Evolutionary conservation across 768 basidiomycete species (phyloP).

Genomic region (Phylloporus arenicola): DNA sequence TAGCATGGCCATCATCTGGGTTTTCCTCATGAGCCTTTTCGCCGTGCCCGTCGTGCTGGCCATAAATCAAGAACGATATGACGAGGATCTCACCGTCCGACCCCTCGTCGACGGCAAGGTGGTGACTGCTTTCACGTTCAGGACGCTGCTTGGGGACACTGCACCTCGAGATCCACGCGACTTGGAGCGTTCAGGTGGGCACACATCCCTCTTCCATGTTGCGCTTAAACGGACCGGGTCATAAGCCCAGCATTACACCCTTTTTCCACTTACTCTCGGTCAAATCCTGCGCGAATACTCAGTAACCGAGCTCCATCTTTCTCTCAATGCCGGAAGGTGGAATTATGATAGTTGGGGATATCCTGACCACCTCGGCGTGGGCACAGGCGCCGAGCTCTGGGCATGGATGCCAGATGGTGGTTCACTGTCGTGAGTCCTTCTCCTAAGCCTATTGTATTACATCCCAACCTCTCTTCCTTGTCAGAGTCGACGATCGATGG

Average conservation of each 20-base stretch:
- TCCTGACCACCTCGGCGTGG: slow-evolving; percentile 69
- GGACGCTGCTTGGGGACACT: slow-evolving; percentile 50
- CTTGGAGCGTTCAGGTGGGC: slow-evolving; percentile 41
- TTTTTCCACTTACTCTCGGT: slow-evolving; percentile 83
- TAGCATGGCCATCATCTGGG: not conserved
- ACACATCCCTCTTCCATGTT: slow-evolving; percentile 21
- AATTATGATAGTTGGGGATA: slow-evolving; percentile 79
- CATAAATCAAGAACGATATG: slow-evolving; percentile 30
- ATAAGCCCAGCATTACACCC: slow-evolving; percentile 76
- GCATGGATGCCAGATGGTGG: slow-evolving; percentile 82
- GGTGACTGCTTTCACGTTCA: slow-evolving; percentile 75
- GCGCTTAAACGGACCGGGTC: not conserved
- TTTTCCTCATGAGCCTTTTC: slow-evolving; percentile 7
- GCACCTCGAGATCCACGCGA: slow-evolving; percentile 52
- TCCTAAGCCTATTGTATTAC: not conserved
- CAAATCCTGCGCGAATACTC: slow-evolving; percentile 83
- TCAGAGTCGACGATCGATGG: slow-evolving; percentile 76
- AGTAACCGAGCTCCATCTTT: slow-evolving; percentile 83
- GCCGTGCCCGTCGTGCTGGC: slow-evolving; percentile 2
- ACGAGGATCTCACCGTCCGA: slow-evolving; percentile 48
- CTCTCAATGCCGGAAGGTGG: slow-evolving; percentile 91
- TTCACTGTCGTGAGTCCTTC: slow-evolving; percentile 40
- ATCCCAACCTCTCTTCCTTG: not conserved
- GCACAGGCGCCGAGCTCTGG: slow-evolving; percentile 85
- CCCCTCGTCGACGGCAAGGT: slow-evolving; percentile 82